phyloP scores from a whole-genome alignment of 108 stramenopile species.

The Nannochloropsis gaditana region DNA sequence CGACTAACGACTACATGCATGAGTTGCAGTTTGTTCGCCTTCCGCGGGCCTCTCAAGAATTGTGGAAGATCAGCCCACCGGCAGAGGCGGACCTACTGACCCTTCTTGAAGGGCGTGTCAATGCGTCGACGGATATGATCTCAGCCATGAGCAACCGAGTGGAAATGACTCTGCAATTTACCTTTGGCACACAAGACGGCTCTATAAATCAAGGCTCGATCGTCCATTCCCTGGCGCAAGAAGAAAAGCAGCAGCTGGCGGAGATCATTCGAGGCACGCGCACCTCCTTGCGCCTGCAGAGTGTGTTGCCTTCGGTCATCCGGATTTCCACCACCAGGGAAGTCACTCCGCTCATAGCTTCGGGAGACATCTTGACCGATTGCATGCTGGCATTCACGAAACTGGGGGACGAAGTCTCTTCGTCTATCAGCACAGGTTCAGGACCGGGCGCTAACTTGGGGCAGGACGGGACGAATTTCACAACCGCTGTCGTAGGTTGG shows the following conservation, averaged over 20 bases:
- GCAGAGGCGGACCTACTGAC: neutral
- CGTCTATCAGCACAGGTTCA: neutral
- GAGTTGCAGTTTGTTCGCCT: conserved; percentile 20
- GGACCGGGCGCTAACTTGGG: neutral
- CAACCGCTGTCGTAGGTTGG: neutral
- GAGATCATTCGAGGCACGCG: neutral
- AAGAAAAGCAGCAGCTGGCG: conserved; percentile 10
- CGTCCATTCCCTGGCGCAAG: neutral
- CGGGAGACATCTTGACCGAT: conserved; percentile 14
- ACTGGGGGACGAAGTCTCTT: neutral
- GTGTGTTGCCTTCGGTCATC: neutral
- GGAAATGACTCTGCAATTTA: conserved; percentile 15
- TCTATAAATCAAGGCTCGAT: neutral
- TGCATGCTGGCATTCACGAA: conserved; percentile 18
- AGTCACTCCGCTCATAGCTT: neutral
- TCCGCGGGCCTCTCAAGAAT: neutral
- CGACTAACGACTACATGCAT: conserved; percentile 15
- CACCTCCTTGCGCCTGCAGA: neutral
- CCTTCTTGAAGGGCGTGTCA: neutral
- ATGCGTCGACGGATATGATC: neutral
- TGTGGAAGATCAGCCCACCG: neutral
- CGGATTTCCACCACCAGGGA: neutral
- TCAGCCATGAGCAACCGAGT: conserved; percentile 17
- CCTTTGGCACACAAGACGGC: conserved; percentile 14
- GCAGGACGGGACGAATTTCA: neutral